A percentile compares a stretch with the other conserved stretches of the same genome.
Evolutionary conservation across 2,329 filamentous ascomycete genomes (phyloP).

Genomic region (Alternaria hordeiaustralica): DNA sequence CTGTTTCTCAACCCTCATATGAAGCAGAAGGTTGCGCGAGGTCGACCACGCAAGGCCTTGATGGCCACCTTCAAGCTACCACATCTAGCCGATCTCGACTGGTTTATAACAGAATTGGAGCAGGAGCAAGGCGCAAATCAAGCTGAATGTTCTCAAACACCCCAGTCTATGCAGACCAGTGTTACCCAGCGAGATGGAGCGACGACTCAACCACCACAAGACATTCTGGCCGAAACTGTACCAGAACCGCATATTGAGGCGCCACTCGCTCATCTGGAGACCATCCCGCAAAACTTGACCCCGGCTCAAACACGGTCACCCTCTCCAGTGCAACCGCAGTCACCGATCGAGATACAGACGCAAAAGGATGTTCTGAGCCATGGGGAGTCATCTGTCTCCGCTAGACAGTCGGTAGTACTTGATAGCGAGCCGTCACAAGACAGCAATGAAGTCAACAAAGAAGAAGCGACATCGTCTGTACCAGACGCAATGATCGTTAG

Average conservation of each 20-base stretch:
- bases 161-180: background rate
- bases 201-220: background rate
- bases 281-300: background rate
- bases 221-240: background rate
- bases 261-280: background rate
- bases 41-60: constrained; percentile 52
- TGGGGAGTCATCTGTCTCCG: background rate
- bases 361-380: background rate
- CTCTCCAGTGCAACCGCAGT: background rate
- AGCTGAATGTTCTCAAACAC: background rate
- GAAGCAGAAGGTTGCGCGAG: constrained; percentile 44
- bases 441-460: background rate
- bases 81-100: constrained; percentile 43
- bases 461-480: background rate
- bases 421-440: background rate
- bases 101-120: constrained; percentile 35
- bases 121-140: background rate
- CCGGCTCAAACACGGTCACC: background rate
- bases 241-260: background rate
- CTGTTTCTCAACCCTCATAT: constrained; percentile 56
- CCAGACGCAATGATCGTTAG: background rate
- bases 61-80: constrained; percentile 53
- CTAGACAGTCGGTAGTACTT: background rate
- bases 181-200: background rate
- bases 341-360: background rate